These are phyloP conservation scores for Rhynchospora pubera DNA, from an alignment of 176 grass and related monocot genomes.

Conservation along the genomic window DNA sequence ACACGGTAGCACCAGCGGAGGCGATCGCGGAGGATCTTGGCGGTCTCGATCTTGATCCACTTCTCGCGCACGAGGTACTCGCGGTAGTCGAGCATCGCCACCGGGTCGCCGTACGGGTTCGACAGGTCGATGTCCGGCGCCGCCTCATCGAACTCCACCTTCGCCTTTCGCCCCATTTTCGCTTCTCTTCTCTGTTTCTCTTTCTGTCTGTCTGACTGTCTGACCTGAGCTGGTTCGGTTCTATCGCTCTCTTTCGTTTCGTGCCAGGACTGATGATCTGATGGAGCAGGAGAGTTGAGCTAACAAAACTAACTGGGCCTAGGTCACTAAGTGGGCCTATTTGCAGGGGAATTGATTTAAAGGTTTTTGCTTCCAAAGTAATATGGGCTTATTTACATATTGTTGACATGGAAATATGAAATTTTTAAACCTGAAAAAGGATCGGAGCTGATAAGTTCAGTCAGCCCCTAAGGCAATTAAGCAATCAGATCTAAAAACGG, in stretches of 20 bases:
- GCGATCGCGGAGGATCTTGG: conserved; percentile 95
- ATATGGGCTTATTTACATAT: background rate
- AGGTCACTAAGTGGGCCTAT: background rate
- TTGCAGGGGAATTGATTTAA: no score
- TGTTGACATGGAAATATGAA: no score
- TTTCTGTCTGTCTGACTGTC: background rate
- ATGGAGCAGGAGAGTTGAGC: background rate
- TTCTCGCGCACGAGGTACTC: conserved; percentile 97
- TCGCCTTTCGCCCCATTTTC: conserved; percentile 87
- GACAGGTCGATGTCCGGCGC: conserved; percentile 85
- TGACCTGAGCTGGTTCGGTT: background rate
- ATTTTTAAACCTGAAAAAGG: no score
- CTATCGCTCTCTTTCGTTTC: background rate
- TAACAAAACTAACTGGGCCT: background rate
- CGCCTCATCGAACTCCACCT: conserved; percentile 89
- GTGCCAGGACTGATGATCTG: no score
- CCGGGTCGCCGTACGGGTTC: conserved; percentile 84
- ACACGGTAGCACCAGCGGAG: conserved; percentile 95
- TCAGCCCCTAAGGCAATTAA: no score
- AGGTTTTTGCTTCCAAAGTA: background rate
- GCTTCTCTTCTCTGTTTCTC: background rate
- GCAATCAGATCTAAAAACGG: no score
- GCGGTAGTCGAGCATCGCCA: conserved; percentile 93
- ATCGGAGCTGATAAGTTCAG: no score
- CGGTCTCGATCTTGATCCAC: conserved; percentile 99